A percentile compares a stretch with the other conserved stretches of the same genome.
These are phyloP conservation scores for Quercus engelmannii DNA, from an alignment of 306 rosid species.

Conservation along the genomic window DNA sequence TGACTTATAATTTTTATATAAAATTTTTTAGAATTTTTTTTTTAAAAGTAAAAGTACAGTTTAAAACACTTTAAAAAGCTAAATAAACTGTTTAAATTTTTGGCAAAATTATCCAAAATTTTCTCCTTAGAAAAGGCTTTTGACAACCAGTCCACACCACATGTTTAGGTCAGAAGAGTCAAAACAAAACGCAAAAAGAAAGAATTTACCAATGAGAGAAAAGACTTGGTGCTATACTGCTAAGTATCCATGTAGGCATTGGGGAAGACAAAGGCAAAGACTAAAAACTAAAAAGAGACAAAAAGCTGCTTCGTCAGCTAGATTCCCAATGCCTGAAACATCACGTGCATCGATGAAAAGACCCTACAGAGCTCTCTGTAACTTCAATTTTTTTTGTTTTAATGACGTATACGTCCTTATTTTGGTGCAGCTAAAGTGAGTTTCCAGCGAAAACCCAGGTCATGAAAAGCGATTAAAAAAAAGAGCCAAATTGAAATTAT, in stretches of 20 bases:
- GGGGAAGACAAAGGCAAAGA: not conserved
- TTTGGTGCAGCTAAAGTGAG: not conserved
- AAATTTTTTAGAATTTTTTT: no score
- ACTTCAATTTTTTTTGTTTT: not conserved
- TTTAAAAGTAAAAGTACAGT: no score
- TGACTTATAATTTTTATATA: no score
- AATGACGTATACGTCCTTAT: not conserved
- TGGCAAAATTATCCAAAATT: no score
- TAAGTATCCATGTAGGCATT: not conserved
- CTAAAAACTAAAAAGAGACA: conserved; percentile 15
- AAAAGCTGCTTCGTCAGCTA: conserved; percentile 24
- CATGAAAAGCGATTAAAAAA: conserved; percentile 5
- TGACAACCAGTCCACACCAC: no score
- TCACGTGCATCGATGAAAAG: conserved; percentile 42
- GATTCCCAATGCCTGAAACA: conserved; percentile 39
- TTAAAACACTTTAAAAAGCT: no score
- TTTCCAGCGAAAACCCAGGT: conserved; percentile 28
- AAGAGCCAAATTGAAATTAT: not conserved
- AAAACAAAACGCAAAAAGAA: no score
- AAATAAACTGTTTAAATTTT: no score
- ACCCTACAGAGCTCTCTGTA: not conserved
- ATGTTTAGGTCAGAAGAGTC: no score
- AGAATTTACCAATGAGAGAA: not conserved
- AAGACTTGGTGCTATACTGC: not conserved
- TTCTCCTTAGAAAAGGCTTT: no score